Evolutionary conservation across 139 green algal species (phyloP).

Genomic region (Volvox africanus): DNA sequence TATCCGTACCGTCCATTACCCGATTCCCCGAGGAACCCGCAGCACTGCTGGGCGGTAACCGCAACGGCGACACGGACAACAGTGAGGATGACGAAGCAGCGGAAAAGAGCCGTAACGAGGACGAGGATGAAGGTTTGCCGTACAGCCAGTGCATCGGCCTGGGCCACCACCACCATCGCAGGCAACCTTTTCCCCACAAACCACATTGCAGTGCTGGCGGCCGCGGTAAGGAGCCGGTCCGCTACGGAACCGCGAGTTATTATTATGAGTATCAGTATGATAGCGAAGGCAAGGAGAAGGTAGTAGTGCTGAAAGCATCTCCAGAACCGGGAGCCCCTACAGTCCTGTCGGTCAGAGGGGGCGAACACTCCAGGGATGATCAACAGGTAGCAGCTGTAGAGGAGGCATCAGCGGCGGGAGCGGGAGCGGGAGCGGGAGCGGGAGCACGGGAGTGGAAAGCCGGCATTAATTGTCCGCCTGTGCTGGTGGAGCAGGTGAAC

Average conservation of each 20-base stretch:
- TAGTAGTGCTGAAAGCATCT: neutral
- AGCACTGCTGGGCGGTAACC: neutral
- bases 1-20: too few relatives aligned
- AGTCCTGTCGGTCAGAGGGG: too few relatives aligned
- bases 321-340: too few relatives aligned
- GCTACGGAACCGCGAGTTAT: neutral
- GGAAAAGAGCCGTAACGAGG: neutral
- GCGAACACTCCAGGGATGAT: too few relatives aligned
- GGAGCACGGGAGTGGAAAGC: neutral
- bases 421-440: neutral
- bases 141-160: neutral
- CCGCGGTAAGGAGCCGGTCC: neutral
- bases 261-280: slow-evolving; percentile 22
- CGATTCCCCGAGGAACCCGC: too few relatives aligned
- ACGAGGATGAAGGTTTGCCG: neutral
- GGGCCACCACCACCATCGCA: neutral
- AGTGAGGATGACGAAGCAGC: neutral
- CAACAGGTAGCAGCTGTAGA: neutral
- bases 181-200: too few relatives aligned
- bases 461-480: neutral
- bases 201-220: too few relatives aligned
- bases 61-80: neutral
- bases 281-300: neutral
- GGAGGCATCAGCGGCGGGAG: neutral
- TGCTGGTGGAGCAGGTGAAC: neutral